These are phyloP conservation scores for Apiospora saccharicola DNA, from an alignment of 2,329 filamentous ascomycete genomes.

Conservation along the genomic window DNA sequence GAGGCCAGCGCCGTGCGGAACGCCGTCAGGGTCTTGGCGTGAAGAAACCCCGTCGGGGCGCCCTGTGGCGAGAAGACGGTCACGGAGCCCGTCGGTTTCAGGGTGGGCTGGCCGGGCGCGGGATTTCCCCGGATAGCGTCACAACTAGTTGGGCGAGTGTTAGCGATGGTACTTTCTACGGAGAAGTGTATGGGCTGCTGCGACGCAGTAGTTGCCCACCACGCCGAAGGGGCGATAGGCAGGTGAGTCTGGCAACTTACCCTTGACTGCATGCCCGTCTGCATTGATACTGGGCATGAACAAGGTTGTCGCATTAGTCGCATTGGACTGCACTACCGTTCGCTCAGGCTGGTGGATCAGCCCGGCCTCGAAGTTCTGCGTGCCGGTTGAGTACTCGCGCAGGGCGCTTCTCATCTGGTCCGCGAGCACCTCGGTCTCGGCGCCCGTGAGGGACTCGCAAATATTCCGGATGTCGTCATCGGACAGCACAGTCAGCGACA, in stretches of 20 bases:
- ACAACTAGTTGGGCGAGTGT: slow-evolving; percentile 56
- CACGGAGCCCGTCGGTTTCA: slow-evolving; percentile 69
- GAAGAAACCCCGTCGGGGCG: slow-evolving; percentile 70
- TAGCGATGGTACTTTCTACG: not conserved
- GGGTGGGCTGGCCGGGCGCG: slow-evolving; percentile 42
- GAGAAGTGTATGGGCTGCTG: too few relatives aligned
- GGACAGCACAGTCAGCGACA: slow-evolving; percentile 66
- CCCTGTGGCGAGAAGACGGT: slow-evolving; percentile 73
- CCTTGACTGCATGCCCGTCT: slow-evolving; percentile 72
- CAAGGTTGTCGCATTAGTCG: slow-evolving; percentile 65
- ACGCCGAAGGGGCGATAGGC: slow-evolving; percentile 14
- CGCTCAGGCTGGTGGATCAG: slow-evolving; percentile 64
- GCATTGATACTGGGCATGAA: slow-evolving; percentile 74
- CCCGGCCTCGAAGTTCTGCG: slow-evolving; percentile 48
- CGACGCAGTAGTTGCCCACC: not conserved
- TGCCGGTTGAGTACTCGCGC: slow-evolving; percentile 68
- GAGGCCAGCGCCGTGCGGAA: slow-evolving; percentile 81
- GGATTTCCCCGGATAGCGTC: slow-evolving; percentile 57
- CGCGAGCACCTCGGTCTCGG: slow-evolving; percentile 63
- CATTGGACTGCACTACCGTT: slow-evolving; percentile 54
- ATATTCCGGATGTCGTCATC: slow-evolving; percentile 63
- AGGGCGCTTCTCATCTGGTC: slow-evolving; percentile 58
- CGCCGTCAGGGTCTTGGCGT: slow-evolving; percentile 77
- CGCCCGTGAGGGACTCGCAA: slow-evolving; percentile 59
- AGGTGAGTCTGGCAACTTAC: slow-evolving; percentile 42